Evolutionary conservation across 257 asterid genomes (phyloP).

Genomic region (Solanum stenotomum): DNA sequence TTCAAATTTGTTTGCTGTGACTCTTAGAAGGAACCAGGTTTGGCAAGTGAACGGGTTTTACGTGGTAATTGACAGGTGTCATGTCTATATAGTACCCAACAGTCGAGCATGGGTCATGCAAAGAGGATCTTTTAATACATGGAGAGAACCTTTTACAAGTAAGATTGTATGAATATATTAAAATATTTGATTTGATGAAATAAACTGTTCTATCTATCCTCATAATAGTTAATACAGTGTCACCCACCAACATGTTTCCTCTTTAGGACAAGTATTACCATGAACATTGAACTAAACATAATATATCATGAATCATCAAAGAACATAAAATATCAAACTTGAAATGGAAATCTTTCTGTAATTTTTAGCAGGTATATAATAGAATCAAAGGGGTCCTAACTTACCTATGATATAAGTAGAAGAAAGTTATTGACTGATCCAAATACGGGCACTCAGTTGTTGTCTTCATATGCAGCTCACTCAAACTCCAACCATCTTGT

Average conservation of each 20-base stretch:
- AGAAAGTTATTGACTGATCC: constrained; percentile 68
- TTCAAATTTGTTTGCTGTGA: not conserved
- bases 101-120: not conserved
- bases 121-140: not conserved
- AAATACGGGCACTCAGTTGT: constrained; percentile 92
- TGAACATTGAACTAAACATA: not conserved
- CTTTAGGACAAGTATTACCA: not conserved
- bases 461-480: constrained; percentile 93
- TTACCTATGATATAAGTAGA: constrained; percentile 92
- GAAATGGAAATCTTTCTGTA: not conserved
- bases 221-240: not conserved
- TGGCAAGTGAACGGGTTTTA: not conserved
- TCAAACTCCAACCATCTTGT: constrained; percentile 80
- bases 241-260: not conserved
- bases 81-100: not conserved
- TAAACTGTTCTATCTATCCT: not conserved
- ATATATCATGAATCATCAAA: not conserved
- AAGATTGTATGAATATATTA: not conserved
- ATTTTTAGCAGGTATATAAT: not conserved
- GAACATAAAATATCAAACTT: not conserved
- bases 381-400: not conserved
- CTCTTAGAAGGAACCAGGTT: not conserved
- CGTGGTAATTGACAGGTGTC: not conserved
- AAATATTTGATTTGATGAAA: not conserved
- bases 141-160: not conserved